Evolutionary conservation across 257 asterid genomes (phyloP), one percentile per base, ranked within the genome.

Genomic region (Parsonsia alboflavescens): DNA sequence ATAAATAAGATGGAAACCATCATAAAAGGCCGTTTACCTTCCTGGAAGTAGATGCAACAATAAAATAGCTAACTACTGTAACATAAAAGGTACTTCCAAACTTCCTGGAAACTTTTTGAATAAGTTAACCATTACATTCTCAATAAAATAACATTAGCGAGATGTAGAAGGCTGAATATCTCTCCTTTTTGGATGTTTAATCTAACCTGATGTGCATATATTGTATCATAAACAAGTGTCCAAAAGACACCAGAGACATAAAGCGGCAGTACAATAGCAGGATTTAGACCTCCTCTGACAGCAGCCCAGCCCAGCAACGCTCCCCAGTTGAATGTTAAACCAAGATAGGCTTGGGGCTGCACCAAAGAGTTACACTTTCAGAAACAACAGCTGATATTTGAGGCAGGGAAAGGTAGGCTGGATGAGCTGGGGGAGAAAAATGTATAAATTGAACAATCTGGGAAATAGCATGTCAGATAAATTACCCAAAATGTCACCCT

Each of bases 261-360:
- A 63, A 93, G 93, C 54, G 98, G 97, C 79, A 91, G 79, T 75
- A 93, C 93, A 80, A 89, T 74, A 17, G 96, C 76, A 66, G 89
- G 96, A 84, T 89, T 89, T 61, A 93, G 84, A 68, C 88, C 86
- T 82, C 92, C 96, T 78, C 75, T 82, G 71, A 91, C 79, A 73
- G 98, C 98, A 83, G 96, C 96, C 98, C 98, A 93, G 72, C 98
- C 98, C 48, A 93, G 88, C 76, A 93, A 88, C 77, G 96, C 98
- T 76, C 98, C 97, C 97, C 97, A 91, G 65, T 91, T 93, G 86
- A 93, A 93, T 73, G 98, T 93, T 86, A 93, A 81, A 64, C 98
- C 98, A 73, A 93, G 96, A 82, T 82, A 93, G 73, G 98, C 98
- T 85, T 93, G 98, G 71, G 98, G 97, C 98, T 93, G 97, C 89